Evolutionary conservation across 495 filamentous ascomycete genomes (phyloP), one percentile per base, ranked within the genome.

Genomic region (Hypoxylon trugodes): DNA sequence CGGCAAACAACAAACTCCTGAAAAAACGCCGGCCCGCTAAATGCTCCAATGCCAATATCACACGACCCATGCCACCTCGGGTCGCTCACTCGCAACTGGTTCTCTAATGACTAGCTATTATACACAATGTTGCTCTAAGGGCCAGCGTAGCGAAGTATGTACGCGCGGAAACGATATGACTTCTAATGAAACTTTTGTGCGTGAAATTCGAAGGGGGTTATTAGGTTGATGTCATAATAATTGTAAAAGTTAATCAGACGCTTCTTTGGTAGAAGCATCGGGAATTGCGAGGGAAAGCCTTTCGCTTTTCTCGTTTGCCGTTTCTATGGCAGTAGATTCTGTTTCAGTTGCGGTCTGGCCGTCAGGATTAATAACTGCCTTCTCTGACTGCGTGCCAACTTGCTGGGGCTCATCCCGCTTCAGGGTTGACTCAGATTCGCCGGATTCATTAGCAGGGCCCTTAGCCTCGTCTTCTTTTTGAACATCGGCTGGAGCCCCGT

Each of bases 31-130:
- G 21, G 15, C 43, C 57, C 47, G 64, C 46, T 61, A 58, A 66
- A 66, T 61, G 57, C 56, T 49, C 64, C 58, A 43, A 67, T 67
- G 58, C 64, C 30, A 49, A 10, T 38, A 49, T 42, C 32, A 35
- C n/a, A n/a, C 46, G 25, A 48, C 64, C 58, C 46, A 10, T 54
- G n/a, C 28, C 55, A 24, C 40, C 47, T 24, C 40, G 7, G 51
- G 24, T 24, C 51, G 45, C 63, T n/a, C 63, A 50, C 51, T 49
- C 42, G 21, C 46, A 37, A n/a, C 56, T 37, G 37, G 36, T 54
- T 65, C n/a, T n/a, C 53, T 51, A 57, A 53, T 63, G 57, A 70
- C 54, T 68, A 68, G 32, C 35, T 68, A 64, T 63, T 73, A 68
- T 70, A 73, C 70, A 73, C 40, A 66, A 67, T 49, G 64, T n/a